A percentile compares a stretch with the other conserved stretches of the same genome.
Evolutionary conservation across 805 yeast genomes (phyloP).

Genomic region (Wickerhamiella alocasiicola): DNA sequence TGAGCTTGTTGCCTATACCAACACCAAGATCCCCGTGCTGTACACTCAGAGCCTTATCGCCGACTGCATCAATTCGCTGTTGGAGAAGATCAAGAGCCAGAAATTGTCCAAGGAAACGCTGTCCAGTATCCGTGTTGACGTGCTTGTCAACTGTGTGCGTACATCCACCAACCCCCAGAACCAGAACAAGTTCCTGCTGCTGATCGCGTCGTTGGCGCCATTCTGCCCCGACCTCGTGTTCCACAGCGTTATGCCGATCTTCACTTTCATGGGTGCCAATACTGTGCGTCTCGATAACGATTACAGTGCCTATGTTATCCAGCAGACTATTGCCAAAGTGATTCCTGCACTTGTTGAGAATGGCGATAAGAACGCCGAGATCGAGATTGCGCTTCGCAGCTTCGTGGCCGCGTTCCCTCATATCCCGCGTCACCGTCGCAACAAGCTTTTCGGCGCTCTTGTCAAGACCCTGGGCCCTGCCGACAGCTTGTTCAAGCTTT

Average conservation of each 20-base stretch:
- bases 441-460: constrained; percentile 68
- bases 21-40: constrained; percentile 80
- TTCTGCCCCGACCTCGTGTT: constrained; percentile 82
- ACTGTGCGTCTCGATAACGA: constrained; percentile 95
- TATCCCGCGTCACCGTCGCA: constrained; percentile 93
- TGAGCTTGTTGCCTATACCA: constrained; percentile 46
- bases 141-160: constrained; percentile 81
- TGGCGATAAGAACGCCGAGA: constrained; percentile 43
- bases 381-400: constrained; percentile 73
- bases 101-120: constrained; percentile 25
- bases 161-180: constrained; percentile 86
- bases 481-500: constrained; percentile 53
- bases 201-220: constrained; percentile 76
- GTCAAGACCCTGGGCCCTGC: constrained; percentile 61
- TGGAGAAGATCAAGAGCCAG: constrained; percentile 31
- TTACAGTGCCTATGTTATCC: constrained; percentile 82
- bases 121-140: constrained; percentile 69
- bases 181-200: constrained; percentile 74
- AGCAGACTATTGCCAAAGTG: constrained; percentile 78
- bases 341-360: constrained; percentile 72
- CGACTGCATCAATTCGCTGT: constrained; percentile 63
- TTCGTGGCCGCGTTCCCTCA: constrained; percentile 92
- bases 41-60: constrained; percentile 88
- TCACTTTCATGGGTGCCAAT: constrained; percentile 98
- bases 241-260: constrained; percentile 98